These are phyloP conservation scores for Rosa lucieae DNA, from an alignment of 306 rosid genomes.

Conservation along the genomic window DNA sequence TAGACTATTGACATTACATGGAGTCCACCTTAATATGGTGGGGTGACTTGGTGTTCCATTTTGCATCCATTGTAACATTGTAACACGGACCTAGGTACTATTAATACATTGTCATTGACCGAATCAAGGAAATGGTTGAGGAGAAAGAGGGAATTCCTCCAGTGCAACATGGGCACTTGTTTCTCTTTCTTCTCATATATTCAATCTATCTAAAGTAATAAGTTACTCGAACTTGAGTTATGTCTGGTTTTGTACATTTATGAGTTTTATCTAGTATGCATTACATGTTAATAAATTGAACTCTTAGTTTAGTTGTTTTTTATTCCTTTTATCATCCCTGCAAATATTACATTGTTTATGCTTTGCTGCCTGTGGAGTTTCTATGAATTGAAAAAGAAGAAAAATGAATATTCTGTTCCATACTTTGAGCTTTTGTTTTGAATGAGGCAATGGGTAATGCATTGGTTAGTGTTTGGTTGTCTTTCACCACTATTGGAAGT, in stretches of 20 bases:
- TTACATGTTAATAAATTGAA: not conserved
- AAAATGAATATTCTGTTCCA: not conserved
- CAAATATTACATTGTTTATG: not conserved
- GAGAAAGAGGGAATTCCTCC: slow-evolving; percentile 54
- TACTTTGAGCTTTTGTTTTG: not conserved
- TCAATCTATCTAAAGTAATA: slow-evolving; percentile 17
- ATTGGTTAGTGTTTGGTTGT: too few species aligned
- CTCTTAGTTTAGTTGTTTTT: too few species aligned
- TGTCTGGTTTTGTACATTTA: not conserved
- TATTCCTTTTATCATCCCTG: too few species aligned
- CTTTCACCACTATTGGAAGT: not conserved
- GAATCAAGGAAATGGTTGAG: slow-evolving; percentile 94
- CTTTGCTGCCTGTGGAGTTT: not conserved
- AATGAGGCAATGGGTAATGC: not conserved
- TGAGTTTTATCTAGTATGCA: not conserved
- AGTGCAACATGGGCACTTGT: slow-evolving; percentile 58
- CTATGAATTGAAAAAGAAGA: not conserved
- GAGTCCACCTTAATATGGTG: too few species aligned
- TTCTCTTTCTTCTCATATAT: not conserved
- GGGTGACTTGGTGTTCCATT: too few species aligned
- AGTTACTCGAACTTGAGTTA: not conserved
- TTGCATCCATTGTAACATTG: too few species aligned
- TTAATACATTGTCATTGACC: too few species aligned
- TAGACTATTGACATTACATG: too few species aligned
- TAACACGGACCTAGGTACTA: too few species aligned